These are phyloP conservation scores for Pseudocercospora crystallina DNA, from an alignment of 2,329 filamentous ascomycete species.

Conservation along the genomic window DNA sequence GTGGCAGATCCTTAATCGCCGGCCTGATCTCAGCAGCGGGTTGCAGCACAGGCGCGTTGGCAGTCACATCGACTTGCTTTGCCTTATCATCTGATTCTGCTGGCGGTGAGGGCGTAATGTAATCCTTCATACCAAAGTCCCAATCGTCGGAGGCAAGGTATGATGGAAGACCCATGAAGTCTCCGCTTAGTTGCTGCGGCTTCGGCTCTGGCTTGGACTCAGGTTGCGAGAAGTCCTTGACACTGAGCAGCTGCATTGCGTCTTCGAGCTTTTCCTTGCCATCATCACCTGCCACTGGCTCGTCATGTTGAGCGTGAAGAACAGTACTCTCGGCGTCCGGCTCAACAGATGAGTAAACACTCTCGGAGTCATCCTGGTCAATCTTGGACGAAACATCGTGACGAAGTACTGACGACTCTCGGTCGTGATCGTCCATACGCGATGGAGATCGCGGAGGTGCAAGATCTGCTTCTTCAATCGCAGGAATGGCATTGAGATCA, in stretches of 20 bases:
- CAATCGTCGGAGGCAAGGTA: conserved; percentile 51
- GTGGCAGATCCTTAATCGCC: conserved; percentile 23
- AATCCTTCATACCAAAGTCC: conserved; percentile 55
- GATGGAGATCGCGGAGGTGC: conserved; percentile 51
- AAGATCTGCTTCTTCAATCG: conserved; percentile 49
- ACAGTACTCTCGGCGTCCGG: conserved; percentile 37
- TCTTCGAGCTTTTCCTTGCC: conserved; percentile 35
- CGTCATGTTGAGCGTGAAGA: conserved; percentile 20
- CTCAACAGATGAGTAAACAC: conserved; percentile 51
- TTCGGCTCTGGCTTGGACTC: conserved; percentile 12
- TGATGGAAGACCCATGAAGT: conserved; percentile 34
- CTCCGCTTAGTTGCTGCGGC: conserved; percentile 19
- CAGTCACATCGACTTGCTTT: conserved; percentile 24
- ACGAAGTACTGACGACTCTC: conserved; percentile 56
- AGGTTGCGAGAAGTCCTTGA: conserved; percentile 36
- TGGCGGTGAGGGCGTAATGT: conserved; percentile 51
- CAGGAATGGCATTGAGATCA: conserved; percentile 65
- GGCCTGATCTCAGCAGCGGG: conserved; percentile 25
- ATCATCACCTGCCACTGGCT: conserved; percentile 17
- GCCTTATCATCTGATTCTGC: conserved; percentile 26
- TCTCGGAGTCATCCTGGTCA: conserved; percentile 54
- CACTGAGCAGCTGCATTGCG: conserved; percentile 36
- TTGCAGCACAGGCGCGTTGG: conserved; percentile 23
- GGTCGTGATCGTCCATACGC: conserved; percentile 41
- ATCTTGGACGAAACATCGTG: conserved; percentile 44